A percentile compares a stretch with the other conserved stretches of the same genome.
phyloP scores from a whole-genome alignment of 345 rosid genomes.

The Aethionema arabicum region DNA sequence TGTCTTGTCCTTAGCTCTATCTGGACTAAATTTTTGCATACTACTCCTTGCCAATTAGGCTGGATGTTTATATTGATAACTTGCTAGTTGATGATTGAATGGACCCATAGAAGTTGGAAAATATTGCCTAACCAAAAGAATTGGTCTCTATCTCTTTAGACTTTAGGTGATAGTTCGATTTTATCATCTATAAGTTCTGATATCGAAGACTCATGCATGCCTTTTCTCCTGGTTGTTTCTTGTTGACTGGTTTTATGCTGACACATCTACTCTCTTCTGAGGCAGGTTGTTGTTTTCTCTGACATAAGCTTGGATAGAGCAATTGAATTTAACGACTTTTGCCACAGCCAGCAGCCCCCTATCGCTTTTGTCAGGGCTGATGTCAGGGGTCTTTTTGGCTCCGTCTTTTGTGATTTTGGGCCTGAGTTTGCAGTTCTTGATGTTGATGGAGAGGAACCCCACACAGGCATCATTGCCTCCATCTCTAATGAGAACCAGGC shows the following conservation, averaged over 20 bases:
- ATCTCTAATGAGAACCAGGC: conserved; percentile 63
- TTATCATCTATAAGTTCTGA: not conserved
- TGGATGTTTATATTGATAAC: not conserved
- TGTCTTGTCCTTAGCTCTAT: conserved; percentile 11
- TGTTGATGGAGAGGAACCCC: conserved; percentile 73
- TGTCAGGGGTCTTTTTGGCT: conserved; percentile 74
- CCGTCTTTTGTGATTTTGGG: conserved; percentile 71
- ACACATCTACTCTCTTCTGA: not conserved
- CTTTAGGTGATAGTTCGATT: conserved; percentile 6
- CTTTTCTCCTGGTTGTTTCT: conserved; percentile 6
- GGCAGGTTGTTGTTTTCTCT: conserved; percentile 90
- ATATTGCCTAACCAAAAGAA: conserved; percentile 6
- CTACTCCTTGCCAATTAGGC: not conserved
- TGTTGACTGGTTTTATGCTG: conserved; percentile 16
- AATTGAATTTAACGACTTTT: conserved; percentile 55
- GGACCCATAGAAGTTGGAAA: not conserved
- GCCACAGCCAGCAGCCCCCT: conserved; percentile 65
- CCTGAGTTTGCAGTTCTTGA: conserved; percentile 65
- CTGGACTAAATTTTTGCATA: not conserved
- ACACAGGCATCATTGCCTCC: conserved; percentile 68
- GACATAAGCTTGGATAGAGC: conserved; percentile 66
- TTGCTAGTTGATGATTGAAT: not conserved
- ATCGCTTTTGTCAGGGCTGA: conserved; percentile 73
- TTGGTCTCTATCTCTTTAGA: not conserved
- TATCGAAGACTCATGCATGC: conserved; percentile 4